Evolutionary conservation across 164 flowering plant genomes (phyloP), one percentile per base, ranked within the genome.

Genomic region (Cinnamomum micranthum): DNA sequence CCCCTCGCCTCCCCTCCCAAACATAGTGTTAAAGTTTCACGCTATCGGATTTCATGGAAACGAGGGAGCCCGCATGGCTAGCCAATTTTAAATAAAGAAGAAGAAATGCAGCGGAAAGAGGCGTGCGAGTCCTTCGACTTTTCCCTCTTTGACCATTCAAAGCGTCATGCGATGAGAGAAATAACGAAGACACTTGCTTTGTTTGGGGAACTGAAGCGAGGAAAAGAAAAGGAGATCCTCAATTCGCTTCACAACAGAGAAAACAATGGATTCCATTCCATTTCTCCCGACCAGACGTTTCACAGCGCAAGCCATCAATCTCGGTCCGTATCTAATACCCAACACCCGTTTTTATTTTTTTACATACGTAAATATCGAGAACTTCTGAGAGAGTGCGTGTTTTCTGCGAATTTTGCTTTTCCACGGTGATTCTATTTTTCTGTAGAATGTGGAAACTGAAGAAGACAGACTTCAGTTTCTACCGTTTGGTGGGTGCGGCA

Each of bases 241-340:
- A 1, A 41, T 41, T 41, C 47, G 1, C 47, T 41, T 41, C 47
- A 41, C 47, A 7, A 1, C 47, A 41, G 47, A 71, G 60, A 28
- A 20, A 20, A 33, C 33, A 20, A 20, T 59, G 62, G 65, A 59
- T 25, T 71, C 65, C 50, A 23, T 70, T 25, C 72, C 59, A 23
- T 50, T 5, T 52, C 50, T 51, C 3, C 58, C 20, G 7, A 28
- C 19, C 73, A 71, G 73, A 58, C 77, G 68, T 47, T 51, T 68
- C 33, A 11, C 77, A 60, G 66, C 67, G 3, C 80, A 78, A 70
- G 22, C 71, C 65, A 71, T 78, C 74, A 70, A 58, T 31, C 31
- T 74, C 4, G 77, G 81, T 78, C 11, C 47, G 47, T 41, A 41
- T 41, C 47, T 41, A 41, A 41, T 41, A 41, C 47, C 47, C 47